These are phyloP conservation scores for Tuber melanosporum DNA, from an alignment of 495 filamentous ascomycete species.

Conservation along the genomic window DNA sequence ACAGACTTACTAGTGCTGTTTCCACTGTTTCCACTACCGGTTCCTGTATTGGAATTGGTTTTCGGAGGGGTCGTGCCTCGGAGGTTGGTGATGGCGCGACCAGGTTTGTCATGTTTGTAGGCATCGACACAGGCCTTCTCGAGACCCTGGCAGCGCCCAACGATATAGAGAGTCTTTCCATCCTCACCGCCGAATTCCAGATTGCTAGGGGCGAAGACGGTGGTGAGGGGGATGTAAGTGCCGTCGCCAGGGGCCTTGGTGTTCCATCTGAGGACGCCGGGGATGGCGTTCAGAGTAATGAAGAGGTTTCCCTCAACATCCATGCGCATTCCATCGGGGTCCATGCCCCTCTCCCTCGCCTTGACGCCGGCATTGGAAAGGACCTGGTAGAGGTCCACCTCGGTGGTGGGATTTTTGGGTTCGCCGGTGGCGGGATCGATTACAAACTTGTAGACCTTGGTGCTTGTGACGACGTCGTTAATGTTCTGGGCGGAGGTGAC, in stretches of 20 bases:
- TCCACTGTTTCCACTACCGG: background rate
- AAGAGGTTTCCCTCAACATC: slow-evolving; percentile 26
- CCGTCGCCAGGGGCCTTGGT: background rate
- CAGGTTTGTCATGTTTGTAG: slow-evolving; percentile 14
- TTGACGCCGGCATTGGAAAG: slow-evolving; percentile 1
- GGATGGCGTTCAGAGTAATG: slow-evolving; percentile 21
- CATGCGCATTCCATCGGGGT: slow-evolving; percentile 30
- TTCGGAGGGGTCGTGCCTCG: background rate
- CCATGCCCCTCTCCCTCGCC: slow-evolving; percentile 9
- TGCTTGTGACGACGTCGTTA: background rate
- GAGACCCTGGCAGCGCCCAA: slow-evolving; percentile 21
- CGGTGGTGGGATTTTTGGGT: slow-evolving; percentile 10
- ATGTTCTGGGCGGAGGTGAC: slow-evolving; percentile 24
- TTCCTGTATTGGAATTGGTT: background rate
- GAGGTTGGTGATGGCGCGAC: slow-evolving; percentile 19
- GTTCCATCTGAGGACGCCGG: slow-evolving; percentile 23
- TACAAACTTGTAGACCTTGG: slow-evolving; percentile 14
- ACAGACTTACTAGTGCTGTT: background rate
- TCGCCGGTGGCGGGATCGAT: slow-evolving; percentile 19
- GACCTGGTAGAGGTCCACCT: slow-evolving; percentile 16
- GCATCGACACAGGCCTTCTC: slow-evolving; percentile 19
- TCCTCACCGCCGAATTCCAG: slow-evolving; percentile 31
- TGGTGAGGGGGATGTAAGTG: slow-evolving; percentile 10
- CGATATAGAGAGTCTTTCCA: slow-evolving; percentile 25
- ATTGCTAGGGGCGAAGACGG: slow-evolving; percentile 22